Evolutionary conservation across 805 yeast species (phyloP).

Genomic region (Candida patagonica): DNA sequence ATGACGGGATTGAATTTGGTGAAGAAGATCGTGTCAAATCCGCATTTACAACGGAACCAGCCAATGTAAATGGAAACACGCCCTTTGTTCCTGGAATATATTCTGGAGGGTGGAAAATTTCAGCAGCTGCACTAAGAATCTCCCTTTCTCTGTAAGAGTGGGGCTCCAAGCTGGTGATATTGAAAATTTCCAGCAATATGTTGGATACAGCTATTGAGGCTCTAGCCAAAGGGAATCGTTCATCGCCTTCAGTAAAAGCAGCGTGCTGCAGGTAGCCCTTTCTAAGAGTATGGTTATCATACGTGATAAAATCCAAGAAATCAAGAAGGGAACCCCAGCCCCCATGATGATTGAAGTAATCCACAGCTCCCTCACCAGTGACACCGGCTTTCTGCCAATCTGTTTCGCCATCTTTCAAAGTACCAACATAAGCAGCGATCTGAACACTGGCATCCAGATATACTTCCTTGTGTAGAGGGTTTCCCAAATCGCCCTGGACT

Average conservation of each 20-base stretch:
- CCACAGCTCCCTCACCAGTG: slow-evolving; percentile 10
- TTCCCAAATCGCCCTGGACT: slow-evolving; percentile 4
- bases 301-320: slow-evolving; percentile 17
- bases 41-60: background rate
- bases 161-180: slow-evolving; percentile 5
- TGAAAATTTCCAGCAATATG: slow-evolving; percentile 12
- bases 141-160: background rate
- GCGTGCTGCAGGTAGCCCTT: slow-evolving; percentile 19
- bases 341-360: slow-evolving; percentile 11
- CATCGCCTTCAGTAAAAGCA: slow-evolving; percentile 14
- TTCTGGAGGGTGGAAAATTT: slow-evolving; percentile 13
- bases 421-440: slow-evolving; percentile 15
- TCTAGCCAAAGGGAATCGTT: slow-evolving; percentile 17
- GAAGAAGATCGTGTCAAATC: background rate
- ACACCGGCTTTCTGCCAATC: slow-evolving; percentile 20
- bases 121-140: slow-evolving; percentile 10
- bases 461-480: slow-evolving; percentile 7
- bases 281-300: slow-evolving; percentile 15
- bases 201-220: slow-evolving; percentile 19
- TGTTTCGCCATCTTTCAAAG: slow-evolving; percentile 8
- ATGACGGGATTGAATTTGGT: background rate
- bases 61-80: slow-evolving; percentile 1
- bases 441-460: slow-evolving; percentile 10
- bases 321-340: slow-evolving; percentile 21
- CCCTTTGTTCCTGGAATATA: slow-evolving; percentile 9